phyloP scores from a whole-genome alignment of 331 rosid species.

The Phaseolus coccineus region DNA sequence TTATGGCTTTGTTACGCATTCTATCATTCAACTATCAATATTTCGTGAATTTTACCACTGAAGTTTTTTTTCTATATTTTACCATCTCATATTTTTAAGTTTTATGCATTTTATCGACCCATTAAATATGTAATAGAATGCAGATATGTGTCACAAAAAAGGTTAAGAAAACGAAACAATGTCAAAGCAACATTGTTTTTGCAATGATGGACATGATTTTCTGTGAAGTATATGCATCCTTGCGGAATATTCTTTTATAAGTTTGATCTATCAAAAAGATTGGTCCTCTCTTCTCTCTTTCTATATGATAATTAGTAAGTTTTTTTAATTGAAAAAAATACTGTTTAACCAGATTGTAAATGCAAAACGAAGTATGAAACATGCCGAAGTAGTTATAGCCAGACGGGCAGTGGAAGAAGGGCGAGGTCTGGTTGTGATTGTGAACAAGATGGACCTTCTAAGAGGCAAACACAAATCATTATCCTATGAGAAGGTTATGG shows the following conservation, averaged over 20 bases:
- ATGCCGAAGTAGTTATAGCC: slow-evolving; percentile 93
- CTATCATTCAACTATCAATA: too few species aligned
- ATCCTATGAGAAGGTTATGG: slow-evolving; percentile 72
- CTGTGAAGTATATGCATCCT: background rate
- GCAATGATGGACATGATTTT: background rate
- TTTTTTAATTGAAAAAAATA: slow-evolving; percentile 17
- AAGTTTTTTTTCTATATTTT: too few species aligned
- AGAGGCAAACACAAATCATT: slow-evolving; percentile 60
- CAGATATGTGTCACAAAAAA: too few species aligned
- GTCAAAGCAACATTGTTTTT: too few species aligned
- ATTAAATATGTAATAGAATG: too few species aligned
- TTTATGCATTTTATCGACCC: too few species aligned
- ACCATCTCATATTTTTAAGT: too few species aligned
- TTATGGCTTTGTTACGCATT: too few species aligned
- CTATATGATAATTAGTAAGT: slow-evolving; percentile 26
- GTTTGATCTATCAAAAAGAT: slow-evolving; percentile 7
- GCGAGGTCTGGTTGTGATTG: slow-evolving; percentile 94
- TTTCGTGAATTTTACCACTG: too few species aligned
- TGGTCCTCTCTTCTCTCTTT: slow-evolving; percentile 3
- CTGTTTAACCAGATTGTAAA: slow-evolving; percentile 65
- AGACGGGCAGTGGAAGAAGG: slow-evolving; percentile 97
- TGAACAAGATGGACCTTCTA: slow-evolving; percentile 96
- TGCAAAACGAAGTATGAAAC: slow-evolving; percentile 86
- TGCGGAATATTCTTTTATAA: slow-evolving; percentile 5
- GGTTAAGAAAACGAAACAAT: too few species aligned